These are phyloP conservation scores for Colletotrichum tamarilloi DNA, from an alignment of 2,329 filamentous ascomycete species.

Conservation along the genomic window DNA sequence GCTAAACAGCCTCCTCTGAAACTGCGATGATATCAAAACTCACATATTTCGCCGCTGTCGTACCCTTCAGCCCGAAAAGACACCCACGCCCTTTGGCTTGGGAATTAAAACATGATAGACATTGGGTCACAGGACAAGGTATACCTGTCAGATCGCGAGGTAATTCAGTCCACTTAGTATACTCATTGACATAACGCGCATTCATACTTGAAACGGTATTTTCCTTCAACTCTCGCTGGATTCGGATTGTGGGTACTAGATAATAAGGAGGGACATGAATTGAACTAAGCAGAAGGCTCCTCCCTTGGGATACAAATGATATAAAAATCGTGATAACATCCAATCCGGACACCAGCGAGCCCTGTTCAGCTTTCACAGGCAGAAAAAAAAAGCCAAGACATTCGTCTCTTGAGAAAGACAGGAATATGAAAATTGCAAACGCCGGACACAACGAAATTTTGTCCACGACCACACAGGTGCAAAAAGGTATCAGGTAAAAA, in stretches of 20 bases:
- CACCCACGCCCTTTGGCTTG: neutral
- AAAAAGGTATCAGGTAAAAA: conserved; percentile 36
- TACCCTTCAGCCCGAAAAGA: neutral
- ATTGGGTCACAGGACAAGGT: neutral
- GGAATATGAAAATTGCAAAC: conserved; percentile 14
- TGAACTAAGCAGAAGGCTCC: conserved; percentile 9
- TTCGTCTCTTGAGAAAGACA: neutral
- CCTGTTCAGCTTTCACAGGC: conserved; percentile 7
- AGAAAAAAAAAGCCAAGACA: neutral
- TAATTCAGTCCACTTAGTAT: neutral
- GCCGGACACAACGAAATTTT: conserved; percentile 14
- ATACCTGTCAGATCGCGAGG: too few species aligned
- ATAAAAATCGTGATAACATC: conserved; percentile 19
- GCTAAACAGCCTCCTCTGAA: too few species aligned
- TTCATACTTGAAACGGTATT: neutral
- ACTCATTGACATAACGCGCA: neutral
- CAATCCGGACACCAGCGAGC: conserved; percentile 9
- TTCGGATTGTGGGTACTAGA: neutral
- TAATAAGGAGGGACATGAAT: conserved; percentile 25
- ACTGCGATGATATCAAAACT: neutral
- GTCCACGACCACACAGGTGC: conserved; percentile 21
- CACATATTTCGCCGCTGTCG: neutral
- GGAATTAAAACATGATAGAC: neutral
- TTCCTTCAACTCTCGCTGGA: conserved; percentile 1
- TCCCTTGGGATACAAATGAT: conserved; percentile 26